These are phyloP conservation scores for Ophiostoma angusticollis DNA, from an alignment of 2,329 filamentous ascomycete genomes.

Conservation along the genomic window DNA sequence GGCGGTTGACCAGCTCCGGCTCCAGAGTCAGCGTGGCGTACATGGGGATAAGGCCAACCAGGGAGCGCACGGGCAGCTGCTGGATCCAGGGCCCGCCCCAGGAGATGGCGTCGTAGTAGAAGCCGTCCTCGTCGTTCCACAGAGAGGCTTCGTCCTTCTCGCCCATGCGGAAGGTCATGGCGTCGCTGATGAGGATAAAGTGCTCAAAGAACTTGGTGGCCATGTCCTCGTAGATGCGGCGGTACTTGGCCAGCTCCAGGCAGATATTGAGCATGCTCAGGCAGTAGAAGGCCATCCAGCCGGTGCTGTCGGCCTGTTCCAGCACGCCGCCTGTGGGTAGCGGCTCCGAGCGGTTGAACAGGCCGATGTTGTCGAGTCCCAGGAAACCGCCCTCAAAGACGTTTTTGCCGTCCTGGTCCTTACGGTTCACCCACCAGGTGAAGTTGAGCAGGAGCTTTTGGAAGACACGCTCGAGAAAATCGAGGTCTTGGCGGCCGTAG, in stretches of 20 bases:
- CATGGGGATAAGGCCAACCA: conserved; percentile 86
- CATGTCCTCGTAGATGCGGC: conserved; percentile 90
- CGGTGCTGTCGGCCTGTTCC: conserved; percentile 93
- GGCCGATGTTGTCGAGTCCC: conserved; percentile 88
- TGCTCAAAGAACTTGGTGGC: conserved; percentile 98
- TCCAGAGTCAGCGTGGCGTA: conserved; percentile 88
- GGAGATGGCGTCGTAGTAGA: conserved; percentile 97
- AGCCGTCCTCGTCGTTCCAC: conserved; percentile 94
- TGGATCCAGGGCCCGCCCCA: conserved; percentile 91
- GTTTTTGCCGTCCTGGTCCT: conserved; percentile 89
- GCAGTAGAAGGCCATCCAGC: conserved; percentile 98
- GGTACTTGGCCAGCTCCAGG: conserved; percentile 86
- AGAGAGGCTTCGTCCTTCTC: conserved; percentile 65
- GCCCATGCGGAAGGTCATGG: conserved; percentile 74
- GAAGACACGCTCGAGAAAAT: conserved; percentile 92
- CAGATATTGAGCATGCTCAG: conserved; percentile 95
- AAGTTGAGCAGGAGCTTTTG: conserved; percentile 94
- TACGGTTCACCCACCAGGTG: conserved; percentile 98
- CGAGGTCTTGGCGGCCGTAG: conserved; percentile 86
- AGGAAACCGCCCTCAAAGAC: conserved; percentile 95
- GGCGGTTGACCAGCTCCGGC: conserved; percentile 81
- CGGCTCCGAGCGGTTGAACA: conserved; percentile 95
- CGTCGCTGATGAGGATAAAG: conserved; percentile 94
- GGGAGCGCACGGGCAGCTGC: conserved; percentile 79
- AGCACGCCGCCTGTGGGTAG: conserved; percentile 85